Conservation (phyloP, 2,329 filamentous ascomycete genomes). For the Myriangium duriaei region DNA sequence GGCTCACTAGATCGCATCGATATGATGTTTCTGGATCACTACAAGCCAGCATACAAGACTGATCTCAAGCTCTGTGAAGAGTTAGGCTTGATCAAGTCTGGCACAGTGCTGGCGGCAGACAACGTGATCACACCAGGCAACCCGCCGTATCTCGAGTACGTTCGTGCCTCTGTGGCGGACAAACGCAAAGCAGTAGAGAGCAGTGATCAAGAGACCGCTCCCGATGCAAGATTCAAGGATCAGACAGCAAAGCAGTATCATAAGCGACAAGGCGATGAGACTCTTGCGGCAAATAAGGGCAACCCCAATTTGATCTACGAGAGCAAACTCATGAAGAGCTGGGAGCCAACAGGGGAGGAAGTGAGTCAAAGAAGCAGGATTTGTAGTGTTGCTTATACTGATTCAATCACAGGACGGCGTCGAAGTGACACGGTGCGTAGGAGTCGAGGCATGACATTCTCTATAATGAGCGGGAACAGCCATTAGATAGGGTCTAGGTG, state of each 20-base stretch:
- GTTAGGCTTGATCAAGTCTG: conserved; percentile 49
- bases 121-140: conserved; percentile 63
- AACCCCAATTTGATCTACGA: conserved; percentile 56
- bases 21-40: conserved; percentile 68
- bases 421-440: conserved; percentile 51
- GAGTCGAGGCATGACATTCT: conserved; percentile 19
- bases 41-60: conserved; percentile 60
- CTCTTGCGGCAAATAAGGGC: conserved; percentile 33
- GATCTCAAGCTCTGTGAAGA: conserved; percentile 70
- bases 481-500: too few relatives aligned
- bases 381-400: conserved; percentile 11
- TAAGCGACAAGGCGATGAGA: conserved; percentile 34
- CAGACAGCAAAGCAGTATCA: conserved; percentile 37
- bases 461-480: conserved; percentile 8
- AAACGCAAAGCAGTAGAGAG: conserved; percentile 39
- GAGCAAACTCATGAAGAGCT: conserved; percentile 51
- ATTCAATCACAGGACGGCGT: conserved; percentile 45
- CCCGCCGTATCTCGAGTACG: conserved; percentile 58
- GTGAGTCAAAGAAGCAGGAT: conserved; percentile 32
- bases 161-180: conserved; percentile 49
- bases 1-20: conserved; percentile 50
- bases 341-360: conserved; percentile 53
- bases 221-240: conserved; percentile 31
- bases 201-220: conserved; percentile 18
- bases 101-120: conserved; percentile 53